Conservation (phyloP, 2,329 filamentous ascomycete genomes). For the Dactylellina cionopaga region DNA sequence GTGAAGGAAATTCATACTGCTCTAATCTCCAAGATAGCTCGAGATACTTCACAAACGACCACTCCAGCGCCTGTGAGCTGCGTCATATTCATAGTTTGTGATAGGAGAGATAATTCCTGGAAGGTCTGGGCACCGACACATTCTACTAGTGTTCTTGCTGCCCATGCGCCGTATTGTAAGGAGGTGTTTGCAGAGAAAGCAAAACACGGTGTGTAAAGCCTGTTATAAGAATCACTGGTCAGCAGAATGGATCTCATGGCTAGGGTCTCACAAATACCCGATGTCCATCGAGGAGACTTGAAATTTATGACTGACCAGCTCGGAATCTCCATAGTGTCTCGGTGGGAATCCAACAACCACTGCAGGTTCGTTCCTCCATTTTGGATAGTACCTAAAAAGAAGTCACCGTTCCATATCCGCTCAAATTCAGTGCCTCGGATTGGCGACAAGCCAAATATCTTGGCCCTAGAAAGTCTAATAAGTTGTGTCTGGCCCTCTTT, state of each 20-base stretch:
- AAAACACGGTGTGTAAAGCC: not conserved
- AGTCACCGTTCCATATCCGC: constrained; percentile 2
- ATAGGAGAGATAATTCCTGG: not conserved
- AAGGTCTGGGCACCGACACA: not conserved
- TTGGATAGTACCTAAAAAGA: not conserved
- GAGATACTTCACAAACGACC: not conserved
- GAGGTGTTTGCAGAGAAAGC: not conserved
- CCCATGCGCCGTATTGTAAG: not conserved
- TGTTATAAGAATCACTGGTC: not conserved
- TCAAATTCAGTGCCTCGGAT: not conserved
- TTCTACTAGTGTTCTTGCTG: not conserved
- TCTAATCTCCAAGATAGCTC: not conserved
- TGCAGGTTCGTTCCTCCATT: not conserved
- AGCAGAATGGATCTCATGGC: too few species aligned
- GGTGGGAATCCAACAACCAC: not conserved
- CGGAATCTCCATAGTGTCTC: not conserved
- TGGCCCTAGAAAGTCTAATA: not conserved
- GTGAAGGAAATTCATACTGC: not conserved
- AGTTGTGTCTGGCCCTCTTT: not conserved
- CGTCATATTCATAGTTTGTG: not conserved
- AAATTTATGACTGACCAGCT: not conserved
- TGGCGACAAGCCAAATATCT: constrained; percentile 6
- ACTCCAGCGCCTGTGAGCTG: not conserved
- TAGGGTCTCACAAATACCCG: too few species aligned
- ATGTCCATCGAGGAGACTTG: not conserved